A percentile compares a stretch with the other conserved stretches of the same genome.
These are phyloP conservation scores for Nannochloropsis oceanica DNA, from an alignment of 108 stramenopile species.

Conservation along the genomic window DNA sequence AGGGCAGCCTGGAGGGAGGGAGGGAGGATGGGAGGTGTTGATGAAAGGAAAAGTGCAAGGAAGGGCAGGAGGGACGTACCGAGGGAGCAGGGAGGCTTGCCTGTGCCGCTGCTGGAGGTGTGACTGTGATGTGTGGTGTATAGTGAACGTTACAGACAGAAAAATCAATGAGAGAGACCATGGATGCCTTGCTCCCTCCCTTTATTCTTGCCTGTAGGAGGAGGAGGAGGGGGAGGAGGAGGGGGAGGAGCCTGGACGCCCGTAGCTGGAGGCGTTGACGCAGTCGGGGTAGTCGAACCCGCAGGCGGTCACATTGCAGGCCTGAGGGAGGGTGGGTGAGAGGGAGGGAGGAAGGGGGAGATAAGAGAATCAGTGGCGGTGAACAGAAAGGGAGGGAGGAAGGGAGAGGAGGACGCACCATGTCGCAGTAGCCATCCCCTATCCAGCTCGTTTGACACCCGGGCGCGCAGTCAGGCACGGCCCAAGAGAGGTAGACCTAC, in stretches of 20 bases:
- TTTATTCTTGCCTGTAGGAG: neutral
- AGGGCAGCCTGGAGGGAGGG: neutral
- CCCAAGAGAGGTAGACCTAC: conserved; percentile 34
- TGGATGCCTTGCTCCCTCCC: neutral
- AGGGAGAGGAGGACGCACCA: neutral
- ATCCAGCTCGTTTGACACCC: conserved; percentile 40
- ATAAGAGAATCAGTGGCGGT: neutral
- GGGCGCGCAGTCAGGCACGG: conserved; percentile 29
- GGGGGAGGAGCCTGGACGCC: neutral
- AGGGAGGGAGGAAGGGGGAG: neutral
- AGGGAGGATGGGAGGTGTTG: neutral
- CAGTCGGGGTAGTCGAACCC: conserved; percentile 34
- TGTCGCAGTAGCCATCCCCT: conserved; percentile 45
- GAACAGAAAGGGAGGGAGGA: neutral
- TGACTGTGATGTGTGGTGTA: too few relatives aligned
- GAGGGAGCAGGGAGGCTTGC: neutral
- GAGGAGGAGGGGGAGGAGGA: neutral
- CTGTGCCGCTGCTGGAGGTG: too few relatives aligned
- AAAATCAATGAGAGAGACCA: too few relatives aligned
- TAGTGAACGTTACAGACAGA: too few relatives aligned
- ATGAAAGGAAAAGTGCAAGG: neutral
- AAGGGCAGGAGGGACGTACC: neutral
- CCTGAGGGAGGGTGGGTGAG: neutral
- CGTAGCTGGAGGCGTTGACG: conserved; percentile 3
- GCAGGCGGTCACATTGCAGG: conserved; percentile 28